Conservation (phyloP, 331 rosid species). For the Pyrus hybrid region DNA sequence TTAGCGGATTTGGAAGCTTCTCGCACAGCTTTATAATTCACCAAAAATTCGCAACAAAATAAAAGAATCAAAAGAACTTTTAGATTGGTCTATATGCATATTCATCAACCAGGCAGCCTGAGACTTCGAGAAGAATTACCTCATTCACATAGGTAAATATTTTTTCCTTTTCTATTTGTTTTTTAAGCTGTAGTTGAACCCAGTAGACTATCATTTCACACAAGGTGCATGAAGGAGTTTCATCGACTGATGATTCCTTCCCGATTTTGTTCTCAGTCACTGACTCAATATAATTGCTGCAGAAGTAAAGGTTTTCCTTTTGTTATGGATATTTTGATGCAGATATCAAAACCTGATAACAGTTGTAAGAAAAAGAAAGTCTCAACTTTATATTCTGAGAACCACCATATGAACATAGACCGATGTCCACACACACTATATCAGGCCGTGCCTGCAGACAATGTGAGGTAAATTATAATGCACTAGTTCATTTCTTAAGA, state of each 20-base stretch:
- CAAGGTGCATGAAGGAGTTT: slow-evolving; percentile 41
- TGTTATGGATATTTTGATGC: slow-evolving; percentile 8
- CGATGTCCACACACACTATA: slow-evolving; percentile 41
- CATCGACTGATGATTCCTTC: slow-evolving; percentile 19
- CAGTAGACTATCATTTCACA: slow-evolving; percentile 64
- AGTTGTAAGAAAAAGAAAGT: slow-evolving; percentile 1
- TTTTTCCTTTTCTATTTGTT: slow-evolving; percentile 46
- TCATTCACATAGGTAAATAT: slow-evolving; percentile 43
- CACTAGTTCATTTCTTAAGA: neutral
- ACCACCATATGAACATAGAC: slow-evolving; percentile 35
- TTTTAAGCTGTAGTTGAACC: slow-evolving; percentile 64
- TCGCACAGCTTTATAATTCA: slow-evolving; percentile 46
- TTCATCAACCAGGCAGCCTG: neutral
- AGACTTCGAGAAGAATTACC: slow-evolving; percentile 24
- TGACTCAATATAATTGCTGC: slow-evolving; percentile 54
- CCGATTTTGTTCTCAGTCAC: slow-evolving; percentile 33
- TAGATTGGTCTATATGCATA: neutral
- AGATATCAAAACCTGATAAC: neutral
- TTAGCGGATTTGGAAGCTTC: slow-evolving; percentile 56
- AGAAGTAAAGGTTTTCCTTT: slow-evolving; percentile 11
- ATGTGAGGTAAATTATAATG: neutral
- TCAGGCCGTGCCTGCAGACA: slow-evolving; percentile 50
- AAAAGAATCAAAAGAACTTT: neutral
- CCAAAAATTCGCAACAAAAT: neutral
- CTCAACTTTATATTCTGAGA: slow-evolving; percentile 27